phyloP scores from a whole-genome alignment of 441 rosid species.

The Adansonia madagascariensis region DNA sequence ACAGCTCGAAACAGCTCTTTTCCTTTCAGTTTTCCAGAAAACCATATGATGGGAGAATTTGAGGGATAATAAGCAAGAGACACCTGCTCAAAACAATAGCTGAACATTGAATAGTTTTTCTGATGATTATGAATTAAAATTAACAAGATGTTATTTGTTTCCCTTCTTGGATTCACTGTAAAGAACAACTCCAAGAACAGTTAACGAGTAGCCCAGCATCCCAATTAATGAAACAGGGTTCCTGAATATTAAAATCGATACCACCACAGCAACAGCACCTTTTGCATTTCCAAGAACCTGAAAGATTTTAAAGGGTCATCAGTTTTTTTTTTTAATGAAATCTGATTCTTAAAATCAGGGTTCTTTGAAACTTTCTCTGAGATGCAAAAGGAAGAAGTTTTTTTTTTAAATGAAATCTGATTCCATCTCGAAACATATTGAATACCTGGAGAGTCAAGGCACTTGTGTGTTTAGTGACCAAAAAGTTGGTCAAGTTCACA shows the following conservation, averaged over 20 bases:
- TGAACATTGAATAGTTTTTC: background rate
- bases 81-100: background rate
- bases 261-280: conserved; percentile 53
- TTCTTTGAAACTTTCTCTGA: too few species aligned
- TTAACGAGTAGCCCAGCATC: conserved; percentile 50
- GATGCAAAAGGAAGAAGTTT: too few species aligned
- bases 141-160: conserved; percentile 24
- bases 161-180: conserved; percentile 50
- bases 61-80: background rate
- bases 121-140: background rate
- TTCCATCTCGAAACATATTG: background rate
- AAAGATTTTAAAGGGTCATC: background rate
- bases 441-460: conserved; percentile 46
- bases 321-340: background rate
- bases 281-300: conserved; percentile 58
- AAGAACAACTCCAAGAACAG: conserved; percentile 48
- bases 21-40: background rate
- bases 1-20: background rate
- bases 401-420: background rate
- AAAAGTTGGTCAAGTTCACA: conserved; percentile 45
- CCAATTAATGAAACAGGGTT: conserved; percentile 51
- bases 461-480: conserved; percentile 47
- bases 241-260: conserved; percentile 49
- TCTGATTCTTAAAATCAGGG: too few species aligned
- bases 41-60: background rate